Base-by-base conservation (phyloP, 208 protist genomes). In the Willaertia magna region DNA sequence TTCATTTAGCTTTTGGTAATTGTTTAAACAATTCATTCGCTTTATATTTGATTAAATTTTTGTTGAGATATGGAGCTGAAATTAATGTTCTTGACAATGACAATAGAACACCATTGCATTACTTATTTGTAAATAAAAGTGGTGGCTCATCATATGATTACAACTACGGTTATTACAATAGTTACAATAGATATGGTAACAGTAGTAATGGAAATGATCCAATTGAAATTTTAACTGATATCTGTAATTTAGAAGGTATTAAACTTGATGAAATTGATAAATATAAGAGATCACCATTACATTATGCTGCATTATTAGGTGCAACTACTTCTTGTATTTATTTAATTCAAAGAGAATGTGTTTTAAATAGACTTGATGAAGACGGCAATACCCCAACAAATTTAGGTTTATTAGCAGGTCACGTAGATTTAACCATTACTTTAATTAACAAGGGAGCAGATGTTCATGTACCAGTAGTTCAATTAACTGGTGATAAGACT, bases 181-280 rank as follows among this genome's bases (percentile, higher is more conserved):
- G n/a, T n/a, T 67, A 18, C 34, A 34, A 67, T 67, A n/a, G 55
- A 14, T 14, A 9, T 34, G 26, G 34, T 67, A 6, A 4, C 7
- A 34, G 4, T 34, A 34, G 26, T 16, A 49, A 12, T 49, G 9
- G 26, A 11, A 30, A 30, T 43, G 78, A 83, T 43, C 78, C 78
- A 55, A 83, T 83, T 55, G 78, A 83, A 83, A n/a, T 55, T 39
- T 12, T 83, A 6, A 30, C 46, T n/a, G 78, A 83, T 83, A n/a
- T 83, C 12, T 55, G 11, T 39, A 83, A 43, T 40, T 30, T 83
- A 43, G 43, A 34, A 44, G 22, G n/a, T 55, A 26, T 55, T 26
- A 47, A 30, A 55, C 43, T n/a, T 3, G 74, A 78, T 78, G 44
- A 44, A 26, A 52, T n/a, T 0, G 78, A 83, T 83, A 39, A 43